These are phyloP conservation scores for Senna tora DNA, from an alignment of 306 rosid genomes.

Conservation along the genomic window DNA sequence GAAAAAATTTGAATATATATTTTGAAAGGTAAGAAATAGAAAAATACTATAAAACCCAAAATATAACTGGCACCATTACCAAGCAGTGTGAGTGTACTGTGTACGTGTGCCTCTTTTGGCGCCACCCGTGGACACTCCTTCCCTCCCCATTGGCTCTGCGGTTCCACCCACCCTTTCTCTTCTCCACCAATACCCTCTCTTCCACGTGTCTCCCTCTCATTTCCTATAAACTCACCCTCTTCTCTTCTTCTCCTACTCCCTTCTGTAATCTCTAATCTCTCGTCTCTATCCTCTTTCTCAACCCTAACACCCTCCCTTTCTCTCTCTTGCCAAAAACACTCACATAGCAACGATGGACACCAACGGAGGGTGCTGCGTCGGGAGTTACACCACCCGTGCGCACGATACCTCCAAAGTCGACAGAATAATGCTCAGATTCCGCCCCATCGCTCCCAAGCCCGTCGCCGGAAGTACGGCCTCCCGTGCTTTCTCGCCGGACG, in stretches of 20 bases:
- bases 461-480: constrained; percentile 34
- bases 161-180: not conserved
- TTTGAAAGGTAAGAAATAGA: too few relatives aligned
- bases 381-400: constrained; percentile 46
- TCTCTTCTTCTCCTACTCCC: not conserved
- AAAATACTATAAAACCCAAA: too few relatives aligned
- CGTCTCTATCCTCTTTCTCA: too few relatives aligned
- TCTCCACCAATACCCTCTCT: constrained; percentile 43
- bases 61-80: too few relatives aligned
- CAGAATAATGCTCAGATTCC: constrained; percentile 64
- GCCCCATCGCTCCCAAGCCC: constrained; percentile 87
- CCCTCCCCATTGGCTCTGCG: too few relatives aligned
- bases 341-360: constrained; percentile 45
- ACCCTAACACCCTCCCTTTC: not conserved
- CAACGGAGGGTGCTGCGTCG: constrained; percentile 65
- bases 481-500: constrained; percentile 41
- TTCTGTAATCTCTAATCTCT: not conserved
- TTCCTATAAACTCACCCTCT: constrained; percentile 35
- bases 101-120: too few relatives aligned
- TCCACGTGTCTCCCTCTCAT: constrained; percentile 19
- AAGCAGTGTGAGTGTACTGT: too few relatives aligned
- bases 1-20: too few relatives aligned
- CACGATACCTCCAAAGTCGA: constrained; percentile 51
- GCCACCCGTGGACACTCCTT: too few relatives aligned
- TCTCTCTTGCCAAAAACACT: too few relatives aligned